Evolutionary conservation across 208 protist genomes (phyloP).

Genomic region (Trypanosoma congolense): DNA sequence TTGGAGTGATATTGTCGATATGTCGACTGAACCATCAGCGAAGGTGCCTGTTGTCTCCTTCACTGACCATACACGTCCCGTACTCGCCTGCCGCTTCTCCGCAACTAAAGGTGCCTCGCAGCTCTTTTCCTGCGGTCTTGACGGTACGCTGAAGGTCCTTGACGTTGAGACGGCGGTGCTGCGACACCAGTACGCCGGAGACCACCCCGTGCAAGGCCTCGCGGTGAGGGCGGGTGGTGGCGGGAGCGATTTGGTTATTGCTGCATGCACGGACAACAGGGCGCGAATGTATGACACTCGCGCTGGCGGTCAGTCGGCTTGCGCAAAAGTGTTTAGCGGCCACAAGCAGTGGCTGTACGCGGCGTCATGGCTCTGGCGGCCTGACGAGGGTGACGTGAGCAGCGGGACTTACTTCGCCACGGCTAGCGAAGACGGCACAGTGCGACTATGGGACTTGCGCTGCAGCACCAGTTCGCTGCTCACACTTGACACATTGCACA

Average conservation of each 20-base stretch:
- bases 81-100: constrained; percentile 67
- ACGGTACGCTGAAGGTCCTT: constrained; percentile 64
- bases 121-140: constrained; percentile 69
- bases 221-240: constrained; percentile 35
- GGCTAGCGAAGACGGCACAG: constrained; percentile 59
- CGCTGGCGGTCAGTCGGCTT: constrained; percentile 21
- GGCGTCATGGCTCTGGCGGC: constrained; percentile 57
- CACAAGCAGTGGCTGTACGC: constrained; percentile 85
- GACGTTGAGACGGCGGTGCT: constrained; percentile 49
- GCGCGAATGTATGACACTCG: constrained; percentile 76
- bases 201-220: constrained; percentile 68
- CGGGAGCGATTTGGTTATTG: constrained; percentile 53
- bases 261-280: constrained; percentile 80
- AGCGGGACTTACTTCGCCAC: constrained; percentile 51
- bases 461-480: constrained; percentile 51
- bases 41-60: constrained; percentile 74
- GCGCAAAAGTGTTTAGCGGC: constrained; percentile 64
- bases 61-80: constrained; percentile 76
- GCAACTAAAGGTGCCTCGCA: constrained; percentile 24
- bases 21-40: constrained; percentile 33
- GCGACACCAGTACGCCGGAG: constrained; percentile 38
- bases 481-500: constrained; percentile 71
- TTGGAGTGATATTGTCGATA: constrained; percentile 44
- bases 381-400: constrained; percentile 31
- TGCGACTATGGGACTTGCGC: constrained; percentile 74